Conservation (phyloP, 768 basidiomycete genomes). For the Fomitopsis pulvina region DNA sequence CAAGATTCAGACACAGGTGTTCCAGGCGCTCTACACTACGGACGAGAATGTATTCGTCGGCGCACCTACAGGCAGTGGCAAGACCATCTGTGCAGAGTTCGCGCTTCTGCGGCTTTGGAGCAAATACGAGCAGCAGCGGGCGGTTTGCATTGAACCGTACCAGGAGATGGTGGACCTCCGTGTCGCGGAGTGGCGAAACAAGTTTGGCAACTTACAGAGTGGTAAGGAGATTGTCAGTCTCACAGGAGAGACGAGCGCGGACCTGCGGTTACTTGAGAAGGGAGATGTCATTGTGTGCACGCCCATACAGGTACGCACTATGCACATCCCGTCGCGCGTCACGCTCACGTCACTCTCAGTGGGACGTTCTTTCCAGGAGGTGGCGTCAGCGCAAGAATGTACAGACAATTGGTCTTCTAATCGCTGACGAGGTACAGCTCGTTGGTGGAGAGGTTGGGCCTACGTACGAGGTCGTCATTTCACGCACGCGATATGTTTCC, state of each 20-base stretch:
- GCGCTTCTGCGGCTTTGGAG: conserved; percentile 95
- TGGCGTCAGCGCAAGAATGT: conserved; percentile 98
- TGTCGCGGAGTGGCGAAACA: conserved; percentile 82
- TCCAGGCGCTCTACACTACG: conserved; percentile 94
- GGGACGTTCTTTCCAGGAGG: conserved; percentile 90
- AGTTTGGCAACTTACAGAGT: conserved; percentile 77
- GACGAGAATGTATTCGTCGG: conserved; percentile 97
- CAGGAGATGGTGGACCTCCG: conserved; percentile 96
- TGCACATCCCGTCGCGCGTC: neutral
- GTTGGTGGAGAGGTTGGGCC: conserved; percentile 94
- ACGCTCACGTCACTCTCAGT: conserved; percentile 37
- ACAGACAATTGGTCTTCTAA: conserved; percentile 85
- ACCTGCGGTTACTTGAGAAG: conserved; percentile 83
- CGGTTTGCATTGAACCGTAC: conserved; percentile 94
- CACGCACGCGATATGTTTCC: conserved; percentile 93
- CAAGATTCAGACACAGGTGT: conserved; percentile 99
- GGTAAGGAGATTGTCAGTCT: conserved; percentile 92
- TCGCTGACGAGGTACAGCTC: conserved; percentile 93
- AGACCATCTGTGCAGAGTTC: conserved; percentile 97
- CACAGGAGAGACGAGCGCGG: conserved; percentile 91
- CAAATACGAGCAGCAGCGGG: conserved; percentile 70
- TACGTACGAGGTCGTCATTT: conserved; percentile 94
- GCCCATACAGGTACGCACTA: conserved; percentile 65
- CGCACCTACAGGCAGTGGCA: conserved; percentile 94
- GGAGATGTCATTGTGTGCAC: conserved; percentile 94